phyloP scores from a whole-genome alignment of 163 green algal genomes.

The Volvox carteri region DNA sequence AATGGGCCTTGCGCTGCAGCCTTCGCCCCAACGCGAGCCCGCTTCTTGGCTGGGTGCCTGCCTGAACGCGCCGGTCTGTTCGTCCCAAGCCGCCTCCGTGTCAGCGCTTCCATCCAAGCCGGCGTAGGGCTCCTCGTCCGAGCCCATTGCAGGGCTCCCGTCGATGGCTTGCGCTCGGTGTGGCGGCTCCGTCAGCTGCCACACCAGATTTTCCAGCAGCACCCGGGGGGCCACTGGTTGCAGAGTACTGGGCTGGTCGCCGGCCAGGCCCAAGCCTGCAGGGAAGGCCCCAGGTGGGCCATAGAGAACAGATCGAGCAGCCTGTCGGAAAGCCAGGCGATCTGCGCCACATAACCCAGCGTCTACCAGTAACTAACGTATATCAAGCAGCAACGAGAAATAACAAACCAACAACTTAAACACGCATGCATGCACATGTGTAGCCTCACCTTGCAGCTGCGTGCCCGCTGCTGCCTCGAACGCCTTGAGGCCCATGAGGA shows the following conservation, averaged over 20 bases:
- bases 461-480: neutral
- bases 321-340: no score
- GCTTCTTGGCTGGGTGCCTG: neutral
- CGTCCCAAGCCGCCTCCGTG: neutral
- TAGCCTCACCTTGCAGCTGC: neutral
- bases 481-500: slow-evolving; percentile 37
- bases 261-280: slow-evolving; percentile 22
- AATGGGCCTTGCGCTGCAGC: neutral
- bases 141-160: neutral
- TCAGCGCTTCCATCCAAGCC: neutral
- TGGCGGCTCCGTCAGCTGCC: slow-evolving; percentile 16
- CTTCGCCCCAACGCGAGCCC: neutral
- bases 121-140: no score
- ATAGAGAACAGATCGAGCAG: no score
- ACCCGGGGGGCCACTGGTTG: neutral
- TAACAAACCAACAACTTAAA: no score
- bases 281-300: no score
- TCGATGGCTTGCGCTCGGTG: neutral
- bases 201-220: slow-evolving; percentile 31
- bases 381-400: no score
- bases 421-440: no score
- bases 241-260: neutral
- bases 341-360: no score
- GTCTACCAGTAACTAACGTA: no score
- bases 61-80: no score